Percentiles rank a stretch among this genome's conserved stretches.
phyloP scores from a whole-genome alignment of 495 filamentous ascomycete genomes.

The Lasiosphaeria hispida region DNA sequence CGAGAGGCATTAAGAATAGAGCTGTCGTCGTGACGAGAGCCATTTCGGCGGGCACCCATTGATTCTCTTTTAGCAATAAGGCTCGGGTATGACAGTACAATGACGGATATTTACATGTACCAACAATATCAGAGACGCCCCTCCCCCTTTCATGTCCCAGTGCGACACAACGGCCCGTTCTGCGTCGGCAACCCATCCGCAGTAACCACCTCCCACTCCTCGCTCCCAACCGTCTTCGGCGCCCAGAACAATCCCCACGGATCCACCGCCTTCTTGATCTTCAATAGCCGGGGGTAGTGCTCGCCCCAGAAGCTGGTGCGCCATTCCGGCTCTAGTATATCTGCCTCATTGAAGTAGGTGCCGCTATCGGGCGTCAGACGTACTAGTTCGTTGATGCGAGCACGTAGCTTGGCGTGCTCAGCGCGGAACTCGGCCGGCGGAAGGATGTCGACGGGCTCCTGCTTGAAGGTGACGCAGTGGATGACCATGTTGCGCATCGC shows the following conservation, averaged over 20 bases:
- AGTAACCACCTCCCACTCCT: conserved; percentile 42
- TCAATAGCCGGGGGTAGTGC: conserved; percentile 48
- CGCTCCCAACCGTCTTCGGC: conserved; percentile 51
- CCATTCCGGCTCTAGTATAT: conserved; percentile 56
- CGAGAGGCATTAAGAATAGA: too few relatives aligned
- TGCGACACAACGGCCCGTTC: conserved; percentile 35
- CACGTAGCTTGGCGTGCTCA: conserved; percentile 20
- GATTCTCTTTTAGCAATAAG: too few relatives aligned
- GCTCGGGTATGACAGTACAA: too few relatives aligned
- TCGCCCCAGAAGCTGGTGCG: conserved; percentile 55
- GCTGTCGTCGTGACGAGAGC: too few relatives aligned
- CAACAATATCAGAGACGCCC: too few relatives aligned
- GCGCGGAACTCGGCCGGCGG: conserved; percentile 12
- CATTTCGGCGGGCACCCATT: too few relatives aligned
- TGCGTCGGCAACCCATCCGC: conserved; percentile 34
- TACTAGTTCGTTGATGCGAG: conserved; percentile 31
- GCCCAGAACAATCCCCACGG: conserved; percentile 56
- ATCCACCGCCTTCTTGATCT: conserved; percentile 53
- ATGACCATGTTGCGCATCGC: conserved; percentile 52
- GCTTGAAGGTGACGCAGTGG: conserved; percentile 29
- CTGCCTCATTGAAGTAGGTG: conserved; percentile 48
- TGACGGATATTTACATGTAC: too few relatives aligned
- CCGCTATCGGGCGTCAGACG: conserved; percentile 35
- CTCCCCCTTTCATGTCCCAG: neutral
- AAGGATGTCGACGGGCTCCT: conserved; percentile 38